Base-by-base conservation (phyloP, 169 alveolate genomes). In the Cystoisospora suis region DNA sequence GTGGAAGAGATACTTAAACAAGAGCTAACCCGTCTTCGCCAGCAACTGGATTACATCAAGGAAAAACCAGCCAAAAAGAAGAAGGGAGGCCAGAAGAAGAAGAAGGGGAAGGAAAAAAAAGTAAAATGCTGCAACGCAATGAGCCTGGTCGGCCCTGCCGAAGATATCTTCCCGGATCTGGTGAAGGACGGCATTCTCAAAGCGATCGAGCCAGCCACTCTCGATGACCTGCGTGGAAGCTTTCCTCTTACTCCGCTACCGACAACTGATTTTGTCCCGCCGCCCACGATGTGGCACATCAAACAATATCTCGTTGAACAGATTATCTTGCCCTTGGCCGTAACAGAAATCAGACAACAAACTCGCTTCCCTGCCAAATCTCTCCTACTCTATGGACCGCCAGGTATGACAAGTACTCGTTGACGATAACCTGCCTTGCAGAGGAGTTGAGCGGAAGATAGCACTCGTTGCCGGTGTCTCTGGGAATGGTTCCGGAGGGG, bases 1-100 rank as follows among this genome's bases (percentile, higher is more conserved):
- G 97, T 95, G 3, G 97, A 96, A 85, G 96, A 95, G 75, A 77
- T 95, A 91, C 95, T 96, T 70, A 93, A 94, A 80, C 93, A 94
- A 29, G 98, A 96, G 93, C 86, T 96, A 49, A 97, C 95, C 61
- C 93, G 92, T 86, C 93, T 95, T 86, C 91, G 72, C 83, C 61
- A 89, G 65, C 85, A 88, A 77, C 47, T 53, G 27, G 90, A 47
- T 7, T 40, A 27, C 56, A 65, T 27, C n/a, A 89, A 79, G 49
- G 75, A 90, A 83, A 69, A 49, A 81, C 88, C 40, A 86, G 86
- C 59, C 94, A 59, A 42, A 94, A 94, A 91, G 94, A 89, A 81
- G 49, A 94, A 46, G 89, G 89, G 58, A 81, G 88, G 83, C 92
- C 53, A 40, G 95, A 94, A 92, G 94, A 94, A 93, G 89, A 81